Percentiles rank a stretch among this genome's conserved stretches.
Conservation (phyloP, 805 yeast genomes). For the Teunomyces atbi region DNA sequence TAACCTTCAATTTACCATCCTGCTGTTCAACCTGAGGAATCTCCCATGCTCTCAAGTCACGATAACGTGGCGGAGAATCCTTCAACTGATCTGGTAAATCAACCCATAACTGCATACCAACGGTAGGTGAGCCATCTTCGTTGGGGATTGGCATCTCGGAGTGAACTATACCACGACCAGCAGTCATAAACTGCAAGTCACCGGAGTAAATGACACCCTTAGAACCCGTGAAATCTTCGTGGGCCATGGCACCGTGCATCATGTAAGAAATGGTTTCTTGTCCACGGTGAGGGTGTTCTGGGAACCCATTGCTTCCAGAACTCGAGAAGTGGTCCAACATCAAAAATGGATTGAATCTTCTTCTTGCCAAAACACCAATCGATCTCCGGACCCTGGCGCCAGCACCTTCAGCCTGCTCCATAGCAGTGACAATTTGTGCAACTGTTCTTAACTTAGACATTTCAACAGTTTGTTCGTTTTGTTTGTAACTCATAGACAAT, state of each 20-base stretch:
- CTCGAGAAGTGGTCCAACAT: constrained; percentile 78
- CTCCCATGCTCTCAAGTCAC: constrained; percentile 69
- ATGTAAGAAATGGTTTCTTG: constrained; percentile 77
- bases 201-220: constrained; percentile 75
- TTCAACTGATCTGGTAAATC: constrained; percentile 69
- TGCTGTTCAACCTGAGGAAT: constrained; percentile 67
- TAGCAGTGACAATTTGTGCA: constrained; percentile 41
- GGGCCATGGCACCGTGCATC: constrained; percentile 66
- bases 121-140: constrained; percentile 42
- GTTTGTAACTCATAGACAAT: not conserved
- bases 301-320: constrained; percentile 68
- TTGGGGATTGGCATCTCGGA: constrained; percentile 76
- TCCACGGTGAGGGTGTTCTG: constrained; percentile 82
- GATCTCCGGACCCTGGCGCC: constrained; percentile 87
- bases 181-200: constrained; percentile 92
- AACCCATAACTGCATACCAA: constrained; percentile 86
- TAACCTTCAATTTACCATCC: constrained; percentile 59
- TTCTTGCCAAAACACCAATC: constrained; percentile 63
- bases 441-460: constrained; percentile 27
- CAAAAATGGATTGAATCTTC: constrained; percentile 79
- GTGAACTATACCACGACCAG: constrained; percentile 84
- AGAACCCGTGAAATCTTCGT: constrained; percentile 86
- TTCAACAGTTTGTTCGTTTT: not conserved
- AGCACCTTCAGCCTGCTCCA: constrained; percentile 78
- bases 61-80: constrained; percentile 67